These are phyloP conservation scores for Populus trichocarpa DNA, from an alignment of 441 rosid species.

Conservation along the genomic window DNA sequence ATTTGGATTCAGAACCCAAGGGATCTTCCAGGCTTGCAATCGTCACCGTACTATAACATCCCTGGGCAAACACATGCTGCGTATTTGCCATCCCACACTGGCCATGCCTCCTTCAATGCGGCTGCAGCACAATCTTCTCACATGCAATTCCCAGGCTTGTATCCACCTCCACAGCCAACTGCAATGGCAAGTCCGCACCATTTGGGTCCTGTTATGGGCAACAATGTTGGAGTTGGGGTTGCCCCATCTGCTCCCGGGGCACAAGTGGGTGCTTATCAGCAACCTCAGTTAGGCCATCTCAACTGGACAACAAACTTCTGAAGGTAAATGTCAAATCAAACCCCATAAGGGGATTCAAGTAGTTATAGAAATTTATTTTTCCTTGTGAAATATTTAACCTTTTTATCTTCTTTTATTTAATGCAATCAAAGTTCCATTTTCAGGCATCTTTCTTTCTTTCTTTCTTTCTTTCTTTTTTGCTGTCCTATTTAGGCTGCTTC, in stretches of 20 bases:
- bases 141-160: slow-evolving; percentile 82
- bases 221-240: slow-evolving; percentile 71
- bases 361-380: slow-evolving; percentile 44
- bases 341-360: slow-evolving; percentile 58
- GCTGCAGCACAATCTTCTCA: slow-evolving; percentile 83
- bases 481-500: not conserved
- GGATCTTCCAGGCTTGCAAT: slow-evolving; percentile 64
- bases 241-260: slow-evolving; percentile 67
- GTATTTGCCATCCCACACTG: slow-evolving; percentile 67
- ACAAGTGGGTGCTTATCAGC: slow-evolving; percentile 87
- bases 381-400: slow-evolving; percentile 45
- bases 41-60: slow-evolving; percentile 71
- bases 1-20: slow-evolving; percentile 90
- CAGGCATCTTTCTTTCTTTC: not conserved
- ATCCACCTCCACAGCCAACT: slow-evolving; percentile 68
- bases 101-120: slow-evolving; percentile 73
- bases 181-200: slow-evolving; percentile 75
- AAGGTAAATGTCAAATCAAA: slow-evolving; percentile 44
- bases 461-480: too few relatives aligned
- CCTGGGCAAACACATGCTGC: slow-evolving; percentile 52
- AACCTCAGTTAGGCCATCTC: slow-evolving; percentile 85
- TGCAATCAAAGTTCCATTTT: slow-evolving; percentile 38
- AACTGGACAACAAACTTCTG: slow-evolving; percentile 89
- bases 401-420: slow-evolving; percentile 37
- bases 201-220: slow-evolving; percentile 76